Conservation (phyloP, 1,284 basidiomycete species). For the Somion occarium region DNA sequence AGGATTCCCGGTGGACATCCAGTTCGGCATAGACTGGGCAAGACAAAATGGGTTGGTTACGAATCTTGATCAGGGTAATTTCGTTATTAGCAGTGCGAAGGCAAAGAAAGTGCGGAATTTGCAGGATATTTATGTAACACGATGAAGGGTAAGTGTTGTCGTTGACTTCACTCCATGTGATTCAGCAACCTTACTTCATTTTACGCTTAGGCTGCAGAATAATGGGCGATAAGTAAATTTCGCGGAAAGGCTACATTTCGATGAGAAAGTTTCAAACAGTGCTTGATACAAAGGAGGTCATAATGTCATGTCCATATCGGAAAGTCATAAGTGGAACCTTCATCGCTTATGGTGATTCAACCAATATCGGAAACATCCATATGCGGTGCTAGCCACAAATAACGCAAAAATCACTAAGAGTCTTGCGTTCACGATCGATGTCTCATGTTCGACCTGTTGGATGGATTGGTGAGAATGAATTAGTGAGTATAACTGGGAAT, state of each 20-base stretch:
- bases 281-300: no score
- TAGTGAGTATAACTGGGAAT: not conserved
- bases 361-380: conserved; percentile 17
- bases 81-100: not conserved
- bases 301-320: no score
- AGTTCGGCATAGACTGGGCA: conserved; percentile 8
- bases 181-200: no score
- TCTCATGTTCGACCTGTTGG: conserved; percentile 22
- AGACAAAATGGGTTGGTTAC: not conserved
- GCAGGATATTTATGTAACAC: not conserved
- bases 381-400: conserved; percentile 5
- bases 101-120: not conserved
- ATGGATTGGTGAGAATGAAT: not conserved
- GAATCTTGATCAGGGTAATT: not conserved
- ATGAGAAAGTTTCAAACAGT: no score
- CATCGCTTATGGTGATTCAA: conserved; percentile 3
- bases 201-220: no score
- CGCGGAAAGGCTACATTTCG: no score
- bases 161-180: no score
- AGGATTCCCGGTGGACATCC: conserved; percentile 8
- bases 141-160: not conserved
- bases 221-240: no score
- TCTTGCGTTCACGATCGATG: conserved; percentile 13
- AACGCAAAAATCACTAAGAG: conserved; percentile 4
- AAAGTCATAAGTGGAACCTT: no score